Base-by-base conservation (phyloP, 2,329 filamentous ascomycete species). In the Uncinocarpus reesii region DNA sequence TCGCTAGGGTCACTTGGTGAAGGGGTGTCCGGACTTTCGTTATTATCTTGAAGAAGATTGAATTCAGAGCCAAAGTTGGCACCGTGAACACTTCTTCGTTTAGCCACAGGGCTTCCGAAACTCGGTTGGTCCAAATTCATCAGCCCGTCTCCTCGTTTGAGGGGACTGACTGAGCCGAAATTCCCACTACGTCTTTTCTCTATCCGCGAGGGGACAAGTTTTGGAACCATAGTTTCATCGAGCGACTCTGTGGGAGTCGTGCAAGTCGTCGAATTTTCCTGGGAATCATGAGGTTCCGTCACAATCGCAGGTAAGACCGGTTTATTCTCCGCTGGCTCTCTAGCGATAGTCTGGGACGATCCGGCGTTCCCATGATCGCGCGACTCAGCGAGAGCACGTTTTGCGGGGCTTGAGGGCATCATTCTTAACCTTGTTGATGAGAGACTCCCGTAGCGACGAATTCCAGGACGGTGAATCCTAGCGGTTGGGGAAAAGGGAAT, bases 111-210 rank as follows among this genome's bases (percentile, higher is more conserved):
- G 60, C 56, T 85, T 85, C 48, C 84, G 74, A 57, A 32, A 16
- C 35, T 49, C 23, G 80, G 75, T 54, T 86, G 83, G 59, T 94
- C 89, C 42, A 93, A 70, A 59, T 86, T 87, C 84, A 94, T 90
- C 44, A 83, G 83, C 36, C 85, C 83, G 69, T 96, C 90, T 61
- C 84, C 90, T 58, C 92, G 81, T 74, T 96, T 95, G 57, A 96
- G 71, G 4, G 90, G 89, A 62, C 90, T 95, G 4, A 72, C 68
- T 40, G 72, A 67, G 56, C 68, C 67, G 60, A 73, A 67, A 42
- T 61, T 69, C 18, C 66, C 67, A 55, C 68, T 72, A 13, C 70
- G 64, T 56, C 63, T 70, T 62, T 72, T 75, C 52, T 76, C 75
- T 37, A 72, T 65, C 44, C 67, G 67, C 37, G 71, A 67, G 52